phyloP scores from a whole-genome alignment of 2,329 filamentous ascomycete genomes.

The Clarireedia paspali region DNA sequence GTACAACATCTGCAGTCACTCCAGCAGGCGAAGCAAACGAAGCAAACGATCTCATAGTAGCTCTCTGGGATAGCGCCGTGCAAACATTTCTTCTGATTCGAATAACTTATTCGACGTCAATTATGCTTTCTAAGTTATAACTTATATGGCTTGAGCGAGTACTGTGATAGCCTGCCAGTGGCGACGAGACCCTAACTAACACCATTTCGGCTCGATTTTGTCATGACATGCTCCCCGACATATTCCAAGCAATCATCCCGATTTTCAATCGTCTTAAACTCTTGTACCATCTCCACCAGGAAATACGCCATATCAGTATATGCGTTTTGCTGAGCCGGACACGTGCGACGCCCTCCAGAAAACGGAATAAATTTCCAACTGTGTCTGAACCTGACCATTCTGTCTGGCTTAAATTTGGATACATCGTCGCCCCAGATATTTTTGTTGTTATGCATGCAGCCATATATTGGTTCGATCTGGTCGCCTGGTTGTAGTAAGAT shows the following conservation, averaged over 20 bases:
- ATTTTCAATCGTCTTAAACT: slow-evolving; percentile 5
- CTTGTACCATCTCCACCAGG: not conserved
- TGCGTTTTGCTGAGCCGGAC: slow-evolving; percentile 6
- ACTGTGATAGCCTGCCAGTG: no score
- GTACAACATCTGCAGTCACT: no score
- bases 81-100: no score
- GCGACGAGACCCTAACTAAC: not conserved
- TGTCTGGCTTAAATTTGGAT: slow-evolving; percentile 32
- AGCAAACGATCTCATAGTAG: no score
- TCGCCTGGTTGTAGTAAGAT: slow-evolving; percentile 21
- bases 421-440: slow-evolving; percentile 33
- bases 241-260: slow-evolving; percentile 1
- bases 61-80: no score
- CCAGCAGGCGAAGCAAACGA: no score
- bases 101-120: no score
- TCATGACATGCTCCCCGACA: not conserved
- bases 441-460: slow-evolving; percentile 31
- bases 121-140: no score
- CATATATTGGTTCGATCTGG: slow-evolving; percentile 4
- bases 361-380: slow-evolving; percentile 13
- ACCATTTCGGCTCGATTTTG: not conserved
- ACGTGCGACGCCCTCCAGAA: not conserved
- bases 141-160: no score
- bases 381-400: slow-evolving; percentile 33
- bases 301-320: slow-evolving; percentile 2